Conservation (phyloP, 2,329 filamentous ascomycete genomes). For the Aureobasidium sp. region DNA sequence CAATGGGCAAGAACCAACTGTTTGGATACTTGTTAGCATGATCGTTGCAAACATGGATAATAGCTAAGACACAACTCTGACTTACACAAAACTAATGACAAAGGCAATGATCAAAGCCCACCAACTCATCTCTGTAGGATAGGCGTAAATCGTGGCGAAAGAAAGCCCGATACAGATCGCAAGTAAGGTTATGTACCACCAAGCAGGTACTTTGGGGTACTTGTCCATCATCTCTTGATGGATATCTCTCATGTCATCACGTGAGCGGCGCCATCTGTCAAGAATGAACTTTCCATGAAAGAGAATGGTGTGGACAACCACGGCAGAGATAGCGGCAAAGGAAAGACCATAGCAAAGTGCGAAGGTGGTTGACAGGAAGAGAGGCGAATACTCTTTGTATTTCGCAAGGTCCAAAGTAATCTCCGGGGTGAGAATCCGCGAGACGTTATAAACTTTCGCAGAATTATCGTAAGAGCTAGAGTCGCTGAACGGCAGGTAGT, state of each 20-base stretch:
- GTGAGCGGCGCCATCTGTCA: slow-evolving; percentile 57
- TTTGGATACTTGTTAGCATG: background rate
- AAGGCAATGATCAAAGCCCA: slow-evolving; percentile 68
- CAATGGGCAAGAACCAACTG: background rate
- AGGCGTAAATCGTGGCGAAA: slow-evolving; percentile 33
- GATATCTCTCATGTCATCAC: slow-evolving; percentile 53
- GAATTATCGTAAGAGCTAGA: slow-evolving; percentile 76
- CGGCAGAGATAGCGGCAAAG: slow-evolving; percentile 70
- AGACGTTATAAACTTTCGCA: slow-evolving; percentile 72
- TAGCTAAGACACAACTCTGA: background rate
- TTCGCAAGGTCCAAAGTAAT: slow-evolving; percentile 69
- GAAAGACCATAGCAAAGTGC: slow-evolving; percentile 79
- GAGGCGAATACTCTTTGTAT: slow-evolving; percentile 68
- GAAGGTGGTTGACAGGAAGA: slow-evolving; percentile 81
- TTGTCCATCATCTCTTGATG: slow-evolving; percentile 74
- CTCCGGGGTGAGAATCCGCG: slow-evolving; percentile 65
- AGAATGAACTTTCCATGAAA: slow-evolving; percentile 81
- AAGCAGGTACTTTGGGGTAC: slow-evolving; percentile 71
- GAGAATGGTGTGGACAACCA: slow-evolving; percentile 71
- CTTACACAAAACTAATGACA: slow-evolving; percentile 61
- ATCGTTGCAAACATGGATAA: background rate
- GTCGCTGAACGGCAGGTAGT: slow-evolving; percentile 78
- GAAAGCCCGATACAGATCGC: slow-evolving; percentile 14
- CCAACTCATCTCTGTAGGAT: slow-evolving; percentile 76
- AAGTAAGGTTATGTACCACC: slow-evolving; percentile 51